Base-by-base conservation (phyloP, 148 eudicot species). In the Amaranthus palmeri region DNA sequence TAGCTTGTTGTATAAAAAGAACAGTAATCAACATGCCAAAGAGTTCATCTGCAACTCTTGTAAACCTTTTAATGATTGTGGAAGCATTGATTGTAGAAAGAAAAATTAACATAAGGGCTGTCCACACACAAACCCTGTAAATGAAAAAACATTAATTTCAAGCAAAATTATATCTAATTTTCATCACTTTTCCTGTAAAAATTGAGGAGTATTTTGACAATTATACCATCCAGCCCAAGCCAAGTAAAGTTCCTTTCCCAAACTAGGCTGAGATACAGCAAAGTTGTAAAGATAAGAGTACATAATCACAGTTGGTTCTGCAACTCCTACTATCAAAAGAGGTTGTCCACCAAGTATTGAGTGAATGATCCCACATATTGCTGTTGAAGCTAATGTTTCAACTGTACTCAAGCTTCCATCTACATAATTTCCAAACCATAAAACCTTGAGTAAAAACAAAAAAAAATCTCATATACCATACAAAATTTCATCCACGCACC, bases 291-390 rank as follows among this genome's bases (percentile, higher is more conserved):
- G 81, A 71, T 88, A 88, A 46, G 81, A 65, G 76, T 88, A 88
- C 93, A 88, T 88, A 4, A 88, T 88, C 65, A 88, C 87, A 50
- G 93, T 88, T 41, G 93, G 93, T 73, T 88, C 93, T 48, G 93
- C 93, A 78, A 88, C 93, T 25, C 93, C 93, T 49, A 88, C 59
- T 25, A 88, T 88, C 84, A 88, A 44, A 4, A 88, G 79, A 62
- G 93, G 93, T 63, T 88, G 93, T 50, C 93, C 93, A 15, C 93
- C 93, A 41, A 88, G 69, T 42, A 88, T 78, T 15, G 93, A 76
- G 61, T 88, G 93, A 54, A 88, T 83, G 68, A 88, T 82, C 43
- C 93, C 93, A 81, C 93, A 88, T 13, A 88, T 85, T 42, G 93
- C 90, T 17, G 93, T 88, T 51, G 93, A 88, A 76, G 88, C 84